These are phyloP conservation scores for Alternaria gaisen DNA, from an alignment of 2,329 filamentous ascomycete genomes.

Conservation along the genomic window DNA sequence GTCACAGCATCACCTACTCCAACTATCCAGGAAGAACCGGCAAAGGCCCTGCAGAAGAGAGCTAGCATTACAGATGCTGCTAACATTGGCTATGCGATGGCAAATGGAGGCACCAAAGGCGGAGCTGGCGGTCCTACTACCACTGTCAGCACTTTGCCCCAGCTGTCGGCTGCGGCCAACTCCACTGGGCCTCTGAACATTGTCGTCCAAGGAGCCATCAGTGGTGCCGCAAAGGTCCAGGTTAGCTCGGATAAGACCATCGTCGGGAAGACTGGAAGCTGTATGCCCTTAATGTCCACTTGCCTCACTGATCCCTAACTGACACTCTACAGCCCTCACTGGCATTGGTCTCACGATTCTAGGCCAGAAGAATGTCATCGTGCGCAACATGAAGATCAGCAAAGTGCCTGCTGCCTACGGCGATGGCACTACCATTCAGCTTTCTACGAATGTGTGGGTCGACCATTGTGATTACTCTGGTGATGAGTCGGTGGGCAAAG, in stretches of 20 bases:
- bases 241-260: constrained; percentile 36
- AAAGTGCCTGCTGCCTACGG: constrained; percentile 64
- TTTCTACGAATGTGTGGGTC: constrained; percentile 65
- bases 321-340: constrained; percentile 47
- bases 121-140: constrained; percentile 62
- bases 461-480: constrained; percentile 72
- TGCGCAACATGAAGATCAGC: constrained; percentile 69
- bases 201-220: constrained; percentile 36
- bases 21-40: constrained; percentile 13
- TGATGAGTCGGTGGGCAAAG: constrained; percentile 35
- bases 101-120: constrained; percentile 62
- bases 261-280: constrained; percentile 53
- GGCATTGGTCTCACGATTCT: constrained; percentile 64
- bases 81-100: constrained; percentile 54
- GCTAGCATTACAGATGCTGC: constrained; percentile 29
- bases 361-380: constrained; percentile 65
- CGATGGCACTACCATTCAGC: constrained; percentile 68
- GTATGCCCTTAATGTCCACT: constrained; percentile 32
- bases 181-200: constrained; percentile 31
- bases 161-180: constrained; percentile 59
- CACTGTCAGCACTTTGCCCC: constrained; percentile 62
- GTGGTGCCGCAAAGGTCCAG: constrained; percentile 35
- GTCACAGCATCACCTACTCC: constrained; percentile 26
- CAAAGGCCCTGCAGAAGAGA: constrained; percentile 20
- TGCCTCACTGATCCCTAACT: constrained; percentile 27